Percentiles rank a stretch among this genome's conserved stretches.
Evolutionary conservation across 345 rosid genomes (phyloP).

Genomic region (Brassica incana): DNA sequence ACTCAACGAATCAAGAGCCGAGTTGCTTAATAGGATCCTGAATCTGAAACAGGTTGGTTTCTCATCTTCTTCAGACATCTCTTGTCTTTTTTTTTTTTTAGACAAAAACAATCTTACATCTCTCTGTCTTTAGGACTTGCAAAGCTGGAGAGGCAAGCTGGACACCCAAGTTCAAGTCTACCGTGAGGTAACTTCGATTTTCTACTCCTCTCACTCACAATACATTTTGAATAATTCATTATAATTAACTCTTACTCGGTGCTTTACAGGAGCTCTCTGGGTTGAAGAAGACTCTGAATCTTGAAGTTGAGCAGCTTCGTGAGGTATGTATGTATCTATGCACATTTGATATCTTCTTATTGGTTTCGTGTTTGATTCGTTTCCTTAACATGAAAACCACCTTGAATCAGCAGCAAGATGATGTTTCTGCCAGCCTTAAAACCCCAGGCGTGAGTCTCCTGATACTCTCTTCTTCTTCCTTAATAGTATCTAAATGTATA

Average conservation of each 20-base stretch:
- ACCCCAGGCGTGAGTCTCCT: constrained; percentile 54
- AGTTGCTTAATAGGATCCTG: constrained; percentile 76
- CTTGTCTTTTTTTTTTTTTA: background rate
- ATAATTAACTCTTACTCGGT: background rate
- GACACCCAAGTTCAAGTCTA: constrained; percentile 89
- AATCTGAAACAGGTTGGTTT: constrained; percentile 69
- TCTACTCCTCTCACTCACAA: background rate
- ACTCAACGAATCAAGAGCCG: constrained; percentile 79
- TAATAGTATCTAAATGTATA: background rate
- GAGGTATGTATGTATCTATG: constrained; percentile 10
- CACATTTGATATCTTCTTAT: background rate
- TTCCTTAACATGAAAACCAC: constrained; percentile 46
- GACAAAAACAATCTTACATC: constrained; percentile 15
- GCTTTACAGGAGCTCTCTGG: constrained; percentile 66
- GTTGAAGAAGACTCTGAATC: constrained; percentile 62
- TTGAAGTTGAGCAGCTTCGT: constrained; percentile 79
- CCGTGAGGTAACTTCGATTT: constrained; percentile 55
- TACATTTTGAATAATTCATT: background rate
- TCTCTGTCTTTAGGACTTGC: constrained; percentile 62
- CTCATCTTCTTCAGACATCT: constrained; percentile 1
- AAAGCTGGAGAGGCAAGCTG: constrained; percentile 90
- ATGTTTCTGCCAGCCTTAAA: constrained; percentile 62
- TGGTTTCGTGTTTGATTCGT: constrained; percentile 3
- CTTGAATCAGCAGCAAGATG: constrained; percentile 85
- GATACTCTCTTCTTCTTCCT: background rate